These are phyloP conservation scores for Curvularia sp. DNA, from an alignment of 2,329 filamentous ascomycete genomes.

Conservation along the genomic window DNA sequence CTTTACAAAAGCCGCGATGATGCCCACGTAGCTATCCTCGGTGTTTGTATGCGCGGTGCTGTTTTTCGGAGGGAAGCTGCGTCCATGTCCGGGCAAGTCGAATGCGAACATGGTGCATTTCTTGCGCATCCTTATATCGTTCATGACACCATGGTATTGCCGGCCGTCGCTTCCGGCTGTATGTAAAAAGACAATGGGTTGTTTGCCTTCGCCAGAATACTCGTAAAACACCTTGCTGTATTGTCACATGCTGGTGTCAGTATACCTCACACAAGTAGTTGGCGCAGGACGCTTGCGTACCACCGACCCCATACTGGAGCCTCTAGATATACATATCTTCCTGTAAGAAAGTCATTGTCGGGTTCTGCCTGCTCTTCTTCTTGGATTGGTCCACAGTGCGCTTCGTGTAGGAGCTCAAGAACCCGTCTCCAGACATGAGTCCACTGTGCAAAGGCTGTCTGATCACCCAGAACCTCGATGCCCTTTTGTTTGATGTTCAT, in stretches of 20 bases:
- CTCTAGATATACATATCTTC: conserved; percentile 57
- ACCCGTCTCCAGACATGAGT: conserved; percentile 57
- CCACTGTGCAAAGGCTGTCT: conserved; percentile 55
- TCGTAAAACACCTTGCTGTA: conserved; percentile 58
- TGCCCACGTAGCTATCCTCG: conserved; percentile 56
- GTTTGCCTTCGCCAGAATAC: conserved; percentile 54
- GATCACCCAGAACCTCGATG: conserved; percentile 56
- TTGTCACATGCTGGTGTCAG: background rate
- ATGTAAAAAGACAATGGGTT: conserved; percentile 56
- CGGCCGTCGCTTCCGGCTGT: conserved; percentile 57
- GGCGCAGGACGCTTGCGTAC: background rate
- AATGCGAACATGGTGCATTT: conserved; percentile 59
- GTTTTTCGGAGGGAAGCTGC: conserved; percentile 55
- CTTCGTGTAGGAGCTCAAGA: conserved; percentile 58
- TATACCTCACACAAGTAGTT: background rate
- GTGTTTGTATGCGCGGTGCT: conserved; percentile 58
- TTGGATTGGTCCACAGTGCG: conserved; percentile 54
- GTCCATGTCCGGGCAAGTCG: conserved; percentile 59
- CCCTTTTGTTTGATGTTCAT: conserved; percentile 61
- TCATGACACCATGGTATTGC: conserved; percentile 62
- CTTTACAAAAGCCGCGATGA: conserved; percentile 56
- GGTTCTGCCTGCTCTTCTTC: conserved; percentile 49
- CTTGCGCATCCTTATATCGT: conserved; percentile 55
- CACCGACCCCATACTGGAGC: conserved; percentile 57
- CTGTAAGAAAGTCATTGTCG: conserved; percentile 55